Conservation (phyloP, 768 basidiomycete species). For the Amanita thiersii region DNA sequence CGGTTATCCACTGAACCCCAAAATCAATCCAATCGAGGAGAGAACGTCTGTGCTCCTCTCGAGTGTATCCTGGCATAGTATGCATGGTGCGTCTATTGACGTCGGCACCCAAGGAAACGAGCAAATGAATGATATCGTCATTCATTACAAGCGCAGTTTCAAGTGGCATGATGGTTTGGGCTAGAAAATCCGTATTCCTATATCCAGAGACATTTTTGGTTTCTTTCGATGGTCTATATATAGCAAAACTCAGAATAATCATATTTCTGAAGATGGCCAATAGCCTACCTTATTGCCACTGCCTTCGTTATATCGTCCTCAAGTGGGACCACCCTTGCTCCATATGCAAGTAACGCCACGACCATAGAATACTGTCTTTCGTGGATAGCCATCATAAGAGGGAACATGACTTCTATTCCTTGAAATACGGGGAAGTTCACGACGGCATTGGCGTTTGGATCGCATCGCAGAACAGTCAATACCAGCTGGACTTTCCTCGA, state of each 20-base stretch:
- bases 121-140: slow-evolving; percentile 1
- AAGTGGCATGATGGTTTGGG: background rate
- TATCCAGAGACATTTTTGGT: background rate
- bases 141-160: slow-evolving; percentile 1
- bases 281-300: background rate
- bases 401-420: background rate
- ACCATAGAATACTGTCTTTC: slow-evolving; percentile 3
- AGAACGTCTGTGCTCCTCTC: background rate
- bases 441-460: slow-evolving; percentile 23
- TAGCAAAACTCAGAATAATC: background rate
- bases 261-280: background rate
- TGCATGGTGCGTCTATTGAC: background rate
- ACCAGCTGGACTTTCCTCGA: slow-evolving; percentile 30
- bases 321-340: background rate
- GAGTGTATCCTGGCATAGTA: background rate
- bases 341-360: slow-evolving; percentile 1
- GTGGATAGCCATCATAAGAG: slow-evolving; percentile 2
- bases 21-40: slow-evolving; percentile 4
- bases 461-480: slow-evolving; percentile 29
- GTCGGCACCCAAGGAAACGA: background rate
- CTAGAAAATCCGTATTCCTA: background rate
- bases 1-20: background rate
- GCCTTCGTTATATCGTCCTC: slow-evolving; percentile 8
- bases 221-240: background rate
- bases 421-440: background rate